These are phyloP conservation scores for Fusarium sp. DNA, from an alignment of 2,329 filamentous ascomycete genomes.

Conservation along the genomic window DNA sequence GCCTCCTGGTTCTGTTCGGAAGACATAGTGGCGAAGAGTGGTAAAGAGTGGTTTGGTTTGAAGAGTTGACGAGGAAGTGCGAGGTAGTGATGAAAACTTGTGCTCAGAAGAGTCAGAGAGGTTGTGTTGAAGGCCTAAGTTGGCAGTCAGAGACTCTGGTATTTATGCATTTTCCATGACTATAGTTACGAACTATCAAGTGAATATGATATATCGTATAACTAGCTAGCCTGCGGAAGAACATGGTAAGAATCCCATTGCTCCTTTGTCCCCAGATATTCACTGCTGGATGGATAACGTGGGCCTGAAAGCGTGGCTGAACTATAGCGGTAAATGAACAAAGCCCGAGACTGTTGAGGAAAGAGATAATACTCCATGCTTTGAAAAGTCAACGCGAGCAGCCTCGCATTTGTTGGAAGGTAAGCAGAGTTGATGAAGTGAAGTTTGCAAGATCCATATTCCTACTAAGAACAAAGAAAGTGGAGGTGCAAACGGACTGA, in stretches of 20 bases:
- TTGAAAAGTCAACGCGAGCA: neutral
- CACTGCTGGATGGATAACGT: neutral
- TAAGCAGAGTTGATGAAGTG: neutral
- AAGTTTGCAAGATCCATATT: neutral
- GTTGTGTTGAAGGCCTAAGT: neutral
- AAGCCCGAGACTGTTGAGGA: neutral
- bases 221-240: too few relatives aligned
- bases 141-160: neutral
- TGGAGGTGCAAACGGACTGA: neutral
- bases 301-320: neutral
- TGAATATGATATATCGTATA: neutral
- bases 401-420: neutral
- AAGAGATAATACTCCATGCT: rapidly evolving
- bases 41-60: neutral
- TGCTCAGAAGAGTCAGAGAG: neutral
- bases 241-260: neutral
- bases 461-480: slow-evolving; percentile 1
- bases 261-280: neutral
- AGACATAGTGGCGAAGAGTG: slow-evolving; percentile 1
- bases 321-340: neutral
- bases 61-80: neutral
- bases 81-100: neutral
- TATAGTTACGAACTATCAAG: neutral
- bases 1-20: neutral
- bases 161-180: neutral